phyloP scores from a whole-genome alignment of 164 flowering plant species.

The Taxillus chinensis region DNA sequence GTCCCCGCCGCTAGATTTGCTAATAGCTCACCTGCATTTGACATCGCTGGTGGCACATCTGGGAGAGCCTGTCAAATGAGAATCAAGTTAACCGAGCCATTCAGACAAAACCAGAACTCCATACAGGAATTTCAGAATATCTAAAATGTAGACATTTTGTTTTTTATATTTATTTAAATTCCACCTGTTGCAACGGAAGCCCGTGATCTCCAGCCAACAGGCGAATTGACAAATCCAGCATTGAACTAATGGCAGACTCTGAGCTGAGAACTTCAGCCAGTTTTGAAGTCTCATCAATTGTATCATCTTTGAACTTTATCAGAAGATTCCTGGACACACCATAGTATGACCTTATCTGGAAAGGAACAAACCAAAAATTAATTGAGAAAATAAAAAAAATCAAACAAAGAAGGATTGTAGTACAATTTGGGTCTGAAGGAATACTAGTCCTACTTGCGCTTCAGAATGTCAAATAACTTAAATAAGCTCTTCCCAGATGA shows the following conservation, averaged over 20 bases:
- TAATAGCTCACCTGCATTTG: conserved; percentile 78
- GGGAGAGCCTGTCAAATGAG: conserved; percentile 65
- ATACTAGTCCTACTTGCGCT: no score
- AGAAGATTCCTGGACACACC: conserved; percentile 84
- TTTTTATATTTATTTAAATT: neutral
- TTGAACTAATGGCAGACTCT: conserved; percentile 72
- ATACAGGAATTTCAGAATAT: neutral
- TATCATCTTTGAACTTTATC: conserved; percentile 81
- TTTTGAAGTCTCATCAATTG: conserved; percentile 75
- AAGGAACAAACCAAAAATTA: no score
- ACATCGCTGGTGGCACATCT: conserved; percentile 89
- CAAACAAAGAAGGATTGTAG: no score
- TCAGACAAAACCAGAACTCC: neutral
- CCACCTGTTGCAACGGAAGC: conserved; percentile 82
- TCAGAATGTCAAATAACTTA: no score
- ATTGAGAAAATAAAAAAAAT: no score
- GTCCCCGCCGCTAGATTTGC: conserved; percentile 71
- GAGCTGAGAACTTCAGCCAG: conserved; percentile 73
- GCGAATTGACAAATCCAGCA: conserved; percentile 81
- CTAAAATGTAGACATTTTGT: neutral
- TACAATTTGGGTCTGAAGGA: no score
- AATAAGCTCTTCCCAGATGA: no score
- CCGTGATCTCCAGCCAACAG: conserved; percentile 80
- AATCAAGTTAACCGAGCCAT: neutral
- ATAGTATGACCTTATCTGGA: conserved; percentile 76